Percentiles rank a stretch among this genome's conserved stretches.
phyloP scores from a whole-genome alignment of 2,329 filamentous ascomycete genomes.

The Claviceps monticola region DNA sequence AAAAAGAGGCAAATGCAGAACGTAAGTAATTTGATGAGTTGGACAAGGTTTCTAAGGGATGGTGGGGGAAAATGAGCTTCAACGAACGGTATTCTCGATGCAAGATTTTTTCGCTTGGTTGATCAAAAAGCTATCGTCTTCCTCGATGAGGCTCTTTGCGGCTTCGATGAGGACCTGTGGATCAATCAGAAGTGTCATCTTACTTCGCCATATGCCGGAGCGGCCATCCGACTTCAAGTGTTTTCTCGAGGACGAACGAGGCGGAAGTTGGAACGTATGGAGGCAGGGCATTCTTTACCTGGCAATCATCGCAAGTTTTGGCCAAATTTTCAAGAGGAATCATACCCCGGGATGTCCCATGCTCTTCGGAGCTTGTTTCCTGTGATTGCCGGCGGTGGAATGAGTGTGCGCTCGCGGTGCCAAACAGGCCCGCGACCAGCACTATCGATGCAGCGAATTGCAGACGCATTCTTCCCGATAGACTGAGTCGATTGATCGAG shows the following conservation, averaged over 20 bases:
- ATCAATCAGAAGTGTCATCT: neutral
- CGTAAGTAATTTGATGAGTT: neutral
- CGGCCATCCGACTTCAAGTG: neutral
- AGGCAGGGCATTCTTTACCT: neutral
- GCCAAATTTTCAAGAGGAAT: neutral
- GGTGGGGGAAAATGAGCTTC: neutral
- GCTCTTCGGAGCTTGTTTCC: neutral
- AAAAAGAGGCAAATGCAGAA: neutral
- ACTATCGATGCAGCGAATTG: neutral
- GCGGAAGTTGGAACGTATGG: neutral
- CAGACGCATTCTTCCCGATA: neutral
- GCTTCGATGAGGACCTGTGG: conserved; percentile 7
- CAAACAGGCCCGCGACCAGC: neutral
- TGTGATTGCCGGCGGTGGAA: conserved; percentile 1
- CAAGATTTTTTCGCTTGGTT: conserved; percentile 15
- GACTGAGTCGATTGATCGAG: neutral
- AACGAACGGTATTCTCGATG: conserved; percentile 13
- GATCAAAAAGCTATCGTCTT: conserved; percentile 27
- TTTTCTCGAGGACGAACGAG: neutral
- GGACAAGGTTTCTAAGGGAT: no score
- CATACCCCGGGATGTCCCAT: neutral
- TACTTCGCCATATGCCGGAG: no score
- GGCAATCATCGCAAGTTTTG: conserved; percentile 4
- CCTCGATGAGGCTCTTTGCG: conserved; percentile 26
- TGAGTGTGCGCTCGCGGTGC: neutral